Evolutionary conservation across 257 asterid genomes (phyloP).

Genomic region (Ilex asprella): DNA sequence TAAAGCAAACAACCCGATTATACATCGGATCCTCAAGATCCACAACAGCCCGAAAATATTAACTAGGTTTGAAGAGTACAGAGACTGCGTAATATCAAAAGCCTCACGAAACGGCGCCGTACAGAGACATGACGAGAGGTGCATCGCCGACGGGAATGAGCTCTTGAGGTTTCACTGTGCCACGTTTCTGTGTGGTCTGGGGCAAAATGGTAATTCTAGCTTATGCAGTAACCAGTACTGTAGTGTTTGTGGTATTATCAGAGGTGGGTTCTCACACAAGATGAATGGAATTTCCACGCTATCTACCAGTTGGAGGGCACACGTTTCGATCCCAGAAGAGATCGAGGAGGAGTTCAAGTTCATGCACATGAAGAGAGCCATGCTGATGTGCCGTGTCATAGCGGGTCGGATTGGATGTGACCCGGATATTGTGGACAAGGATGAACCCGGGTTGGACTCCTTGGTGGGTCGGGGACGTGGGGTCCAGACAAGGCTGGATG

Average conservation of each 20-base stretch:
- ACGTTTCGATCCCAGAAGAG: slow-evolving; percentile 67
- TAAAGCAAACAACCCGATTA: slow-evolving; percentile 19
- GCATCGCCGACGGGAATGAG: slow-evolving; percentile 83
- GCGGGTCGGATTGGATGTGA: slow-evolving; percentile 77
- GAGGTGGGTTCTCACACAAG: slow-evolving; percentile 70
- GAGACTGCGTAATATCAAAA: slow-evolving; percentile 48
- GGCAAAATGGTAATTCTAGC: slow-evolving; percentile 33
- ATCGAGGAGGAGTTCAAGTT: slow-evolving; percentile 77
- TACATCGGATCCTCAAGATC: slow-evolving; percentile 71
- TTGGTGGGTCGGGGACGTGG: slow-evolving; percentile 46
- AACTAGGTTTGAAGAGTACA: slow-evolving; percentile 59
- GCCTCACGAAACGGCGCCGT: slow-evolving; percentile 25
- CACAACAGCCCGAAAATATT: slow-evolving; percentile 49
- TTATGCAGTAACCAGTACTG: slow-evolving; percentile 59
- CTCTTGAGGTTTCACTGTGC: slow-evolving; percentile 68
- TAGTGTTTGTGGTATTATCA: slow-evolving; percentile 63
- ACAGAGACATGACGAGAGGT: slow-evolving; percentile 38
- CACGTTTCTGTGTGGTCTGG: slow-evolving; percentile 55
- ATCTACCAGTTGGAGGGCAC: slow-evolving; percentile 72
- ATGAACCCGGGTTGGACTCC: slow-evolving; percentile 61
- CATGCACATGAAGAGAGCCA: slow-evolving; percentile 70
- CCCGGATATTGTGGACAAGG: slow-evolving; percentile 32
- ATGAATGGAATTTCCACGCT: slow-evolving; percentile 72
- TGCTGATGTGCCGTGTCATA: slow-evolving; percentile 72
- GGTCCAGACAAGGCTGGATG: slow-evolving; percentile 27